These are phyloP conservation scores for Phoma herbarum DNA, from an alignment of 2,329 filamentous ascomycete genomes.

Conservation along the genomic window DNA sequence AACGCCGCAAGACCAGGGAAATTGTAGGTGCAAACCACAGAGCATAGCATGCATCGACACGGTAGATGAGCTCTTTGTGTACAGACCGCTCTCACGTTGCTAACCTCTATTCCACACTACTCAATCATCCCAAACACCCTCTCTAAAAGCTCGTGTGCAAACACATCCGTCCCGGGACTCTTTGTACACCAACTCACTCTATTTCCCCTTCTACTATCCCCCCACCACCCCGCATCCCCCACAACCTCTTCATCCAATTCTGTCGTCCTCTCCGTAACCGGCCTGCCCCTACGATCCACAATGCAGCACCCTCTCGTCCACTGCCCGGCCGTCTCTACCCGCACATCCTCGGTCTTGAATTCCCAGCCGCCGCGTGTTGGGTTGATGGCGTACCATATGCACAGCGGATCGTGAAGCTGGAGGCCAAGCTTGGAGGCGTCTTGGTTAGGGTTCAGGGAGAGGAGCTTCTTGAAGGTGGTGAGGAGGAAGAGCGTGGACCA, in stretches of 20 bases:
- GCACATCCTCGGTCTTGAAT: slow-evolving; percentile 73
- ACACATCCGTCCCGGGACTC: slow-evolving; percentile 72
- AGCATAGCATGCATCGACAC: too few species aligned
- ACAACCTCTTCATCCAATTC: slow-evolving; percentile 58
- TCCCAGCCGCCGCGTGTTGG: slow-evolving; percentile 42
- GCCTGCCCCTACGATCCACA: slow-evolving; percentile 73
- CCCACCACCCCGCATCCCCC: slow-evolving; percentile 79
- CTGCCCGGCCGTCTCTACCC: slow-evolving; percentile 88
- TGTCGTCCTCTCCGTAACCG: slow-evolving; percentile 56
- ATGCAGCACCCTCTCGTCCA: slow-evolving; percentile 96
- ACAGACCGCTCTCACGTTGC: too few species aligned
- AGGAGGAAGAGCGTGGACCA: slow-evolving; percentile 58
- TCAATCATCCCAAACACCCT: slow-evolving; percentile 64
- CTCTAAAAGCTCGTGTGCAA: slow-evolving; percentile 72
- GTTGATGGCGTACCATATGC: slow-evolving; percentile 50
- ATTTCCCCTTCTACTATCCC: slow-evolving; percentile 78
- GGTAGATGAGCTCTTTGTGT: too few species aligned
- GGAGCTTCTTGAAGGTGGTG: slow-evolving; percentile 58
- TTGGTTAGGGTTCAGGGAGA: slow-evolving; percentile 49
- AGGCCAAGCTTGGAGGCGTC: slow-evolving; percentile 51
- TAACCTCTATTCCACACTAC: background rate
- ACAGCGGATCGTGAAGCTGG: slow-evolving; percentile 58
- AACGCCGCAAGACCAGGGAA: too few species aligned
- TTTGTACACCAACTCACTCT: slow-evolving; percentile 76
- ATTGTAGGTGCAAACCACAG: too few species aligned